Evolutionary conservation across 352 stramenopile species (phyloP), one percentile per base, ranked within the genome.

Genomic region (Phytophthora megakarya): DNA sequence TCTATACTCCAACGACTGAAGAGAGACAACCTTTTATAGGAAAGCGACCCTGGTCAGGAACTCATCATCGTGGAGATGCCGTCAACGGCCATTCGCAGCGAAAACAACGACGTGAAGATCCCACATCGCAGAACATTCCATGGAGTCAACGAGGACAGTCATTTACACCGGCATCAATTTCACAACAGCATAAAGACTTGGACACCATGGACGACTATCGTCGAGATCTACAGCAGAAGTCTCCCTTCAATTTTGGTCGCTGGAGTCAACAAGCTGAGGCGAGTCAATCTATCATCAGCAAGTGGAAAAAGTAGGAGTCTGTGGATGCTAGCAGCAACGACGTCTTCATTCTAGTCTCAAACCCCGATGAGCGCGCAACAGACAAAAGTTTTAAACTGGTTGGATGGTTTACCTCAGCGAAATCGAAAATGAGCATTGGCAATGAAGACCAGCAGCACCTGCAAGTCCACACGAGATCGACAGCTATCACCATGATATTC

Each of bases 301-400:
- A 79, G 53, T 79, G 67, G 67, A 75, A 72, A 60, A 76, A 69
- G 54, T 70, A 45, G n/a, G n/a, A n/a, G n/a, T n/a, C n/a, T n/a
- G n/a, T n/a, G n/a, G n/a, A n/a, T n/a, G n/a, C n/a, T n/a, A n/a
- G n/a, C n/a, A n/a, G n/a, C n/a, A n/a, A n/a, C n/a, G n/a, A n/a
- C n/a, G n/a, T n/a, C n/a, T n/a, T n/a, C n/a, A n/a, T n/a, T n/a
- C n/a, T n/a, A n/a, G n/a, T n/a, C n/a, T n/a, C n/a, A n/a, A n/a
- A n/a, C n/a, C n/a, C n/a, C n/a, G n/a, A n/a, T n/a, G n/a, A n/a
- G n/a, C n/a, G n/a, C n/a, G n/a, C n/a, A n/a, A n/a, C n/a, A n/a
- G n/a, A n/a, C n/a, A n/a, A n/a, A n/a, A n/a, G n/a, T n/a, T n/a
- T n/a, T n/a, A n/a, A n/a, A n/a, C n/a, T n/a, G n/a, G n/a, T n/a